Evolutionary conservation across 495 filamentous ascomycete species (phyloP).

Genomic region (Penicillium egyptiacum): DNA sequence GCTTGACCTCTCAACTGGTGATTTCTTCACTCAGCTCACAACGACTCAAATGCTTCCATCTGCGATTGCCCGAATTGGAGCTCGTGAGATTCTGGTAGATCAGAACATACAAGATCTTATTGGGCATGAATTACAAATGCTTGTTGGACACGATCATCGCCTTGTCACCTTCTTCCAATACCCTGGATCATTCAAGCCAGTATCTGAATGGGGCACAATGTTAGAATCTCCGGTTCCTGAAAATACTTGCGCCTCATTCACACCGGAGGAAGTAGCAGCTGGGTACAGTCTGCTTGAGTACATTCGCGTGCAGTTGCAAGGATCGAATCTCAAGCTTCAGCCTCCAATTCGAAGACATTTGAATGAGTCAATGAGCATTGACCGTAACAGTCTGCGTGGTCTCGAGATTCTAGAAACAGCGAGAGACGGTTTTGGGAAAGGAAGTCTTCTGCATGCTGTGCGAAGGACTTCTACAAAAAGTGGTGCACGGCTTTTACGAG

Average conservation of each 20-base stretch:
- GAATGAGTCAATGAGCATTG: slow-evolving; percentile 82
- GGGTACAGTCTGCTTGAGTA: slow-evolving; percentile 79
- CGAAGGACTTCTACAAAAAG: slow-evolving; percentile 87
- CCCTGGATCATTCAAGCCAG: slow-evolving; percentile 33
- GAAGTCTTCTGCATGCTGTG: slow-evolving; percentile 86
- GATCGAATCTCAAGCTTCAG: slow-evolving; percentile 79
- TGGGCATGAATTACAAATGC: slow-evolving; percentile 43
- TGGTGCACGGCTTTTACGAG: slow-evolving; percentile 76
- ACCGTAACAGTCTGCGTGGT: slow-evolving; percentile 84
- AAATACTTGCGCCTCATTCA: slow-evolving; percentile 42
- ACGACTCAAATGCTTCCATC: slow-evolving; percentile 70
- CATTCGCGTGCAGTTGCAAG: slow-evolving; percentile 73
- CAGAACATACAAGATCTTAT: slow-evolving; percentile 53
- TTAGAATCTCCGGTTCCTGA: slow-evolving; percentile 62
- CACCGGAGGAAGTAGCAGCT: slow-evolving; percentile 54
- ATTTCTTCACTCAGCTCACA: slow-evolving; percentile 85
- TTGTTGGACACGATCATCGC: slow-evolving; percentile 44
- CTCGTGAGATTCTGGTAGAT: slow-evolving; percentile 81
- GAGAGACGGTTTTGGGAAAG: slow-evolving; percentile 68
- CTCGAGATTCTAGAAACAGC: slow-evolving; percentile 87
- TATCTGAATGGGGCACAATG: slow-evolving; percentile 71
- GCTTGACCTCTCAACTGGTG: slow-evolving; percentile 92
- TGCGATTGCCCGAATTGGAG: slow-evolving; percentile 75
- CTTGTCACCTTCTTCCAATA: slow-evolving; percentile 46
- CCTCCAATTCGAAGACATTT: slow-evolving; percentile 71